phyloP scores from a whole-genome alignment of 192 early-diverging fungal genomes.

The Gamsiella multidivaricata region DNA sequence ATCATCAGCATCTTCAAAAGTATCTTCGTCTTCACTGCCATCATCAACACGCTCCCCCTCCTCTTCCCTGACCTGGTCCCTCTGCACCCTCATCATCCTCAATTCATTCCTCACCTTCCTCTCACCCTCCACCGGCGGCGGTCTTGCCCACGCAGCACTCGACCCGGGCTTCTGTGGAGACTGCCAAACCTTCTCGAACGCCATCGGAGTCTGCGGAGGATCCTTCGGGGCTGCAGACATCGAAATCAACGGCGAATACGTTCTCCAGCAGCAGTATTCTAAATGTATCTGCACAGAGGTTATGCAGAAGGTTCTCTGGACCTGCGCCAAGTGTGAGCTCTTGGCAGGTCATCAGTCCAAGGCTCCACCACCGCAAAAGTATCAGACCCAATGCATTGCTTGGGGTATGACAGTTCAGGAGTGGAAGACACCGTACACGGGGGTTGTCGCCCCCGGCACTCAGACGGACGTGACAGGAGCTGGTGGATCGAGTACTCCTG shows the following conservation, averaged over 20 bases:
- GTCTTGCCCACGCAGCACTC: slow-evolving; percentile 16
- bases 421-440: slow-evolving; percentile 29
- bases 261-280: slow-evolving; percentile 10
- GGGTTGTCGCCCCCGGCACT: slow-evolving; percentile 29
- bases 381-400: slow-evolving; percentile 30
- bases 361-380: slow-evolving; percentile 38
- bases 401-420: slow-evolving; percentile 27
- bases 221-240: slow-evolving; percentile 28
- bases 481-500: not conserved
- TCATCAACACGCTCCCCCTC: not conserved
- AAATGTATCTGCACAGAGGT: slow-evolving; percentile 36
- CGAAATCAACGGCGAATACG: slow-evolving; percentile 27
- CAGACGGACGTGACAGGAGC: slow-evolving; percentile 22
- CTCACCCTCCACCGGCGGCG: slow-evolving; percentile 24
- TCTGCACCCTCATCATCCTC: slow-evolving; percentile 19
- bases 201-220: slow-evolving; percentile 39
- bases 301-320: slow-evolving; percentile 47
- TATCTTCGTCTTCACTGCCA: not conserved
- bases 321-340: slow-evolving; percentile 31
- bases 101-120: slow-evolving; percentile 26
- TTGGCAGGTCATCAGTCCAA: slow-evolving; percentile 24
- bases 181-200: slow-evolving; percentile 45
- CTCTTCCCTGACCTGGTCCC: slow-evolving; percentile 16
- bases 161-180: slow-evolving; percentile 37
- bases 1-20: not conserved